phyloP scores from a whole-genome alignment of 1,284 basidiomycete species.

The Fistulina hepatica region DNA sequence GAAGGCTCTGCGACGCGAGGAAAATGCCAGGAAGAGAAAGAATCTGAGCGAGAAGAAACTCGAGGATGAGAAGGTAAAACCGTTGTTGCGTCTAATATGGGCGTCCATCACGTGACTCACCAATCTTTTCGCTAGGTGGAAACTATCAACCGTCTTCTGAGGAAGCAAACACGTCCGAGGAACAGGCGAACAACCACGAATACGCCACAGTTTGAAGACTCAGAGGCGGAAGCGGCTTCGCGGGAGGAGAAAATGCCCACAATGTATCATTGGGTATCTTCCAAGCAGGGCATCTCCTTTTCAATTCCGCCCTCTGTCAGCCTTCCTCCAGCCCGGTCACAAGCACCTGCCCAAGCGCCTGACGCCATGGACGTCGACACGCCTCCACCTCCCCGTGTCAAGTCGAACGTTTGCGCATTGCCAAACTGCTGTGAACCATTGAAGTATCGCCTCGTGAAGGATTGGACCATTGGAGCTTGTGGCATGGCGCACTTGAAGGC shows the following conservation, averaged over 20 bases:
- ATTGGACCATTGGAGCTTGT: conserved; percentile 1
- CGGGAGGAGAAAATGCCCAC: background rate
- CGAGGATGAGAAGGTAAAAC: conserved; percentile 13
- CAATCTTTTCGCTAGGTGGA: conserved; percentile 7
- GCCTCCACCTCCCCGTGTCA: background rate
- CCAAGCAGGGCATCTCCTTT: conserved; percentile 3
- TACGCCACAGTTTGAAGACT: conserved; percentile 2
- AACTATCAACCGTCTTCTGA: conserved; percentile 15
- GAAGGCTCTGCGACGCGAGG: conserved; percentile 13
- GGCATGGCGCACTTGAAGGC: background rate
- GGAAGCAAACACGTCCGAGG: conserved; percentile 11
- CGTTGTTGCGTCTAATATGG: background rate
- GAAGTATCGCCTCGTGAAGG: background rate
- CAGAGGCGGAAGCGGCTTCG: background rate
- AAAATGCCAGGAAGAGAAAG: conserved; percentile 14
- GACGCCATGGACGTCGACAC: background rate
- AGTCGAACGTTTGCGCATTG: conserved; percentile 1
- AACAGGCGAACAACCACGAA: conserved; percentile 3
- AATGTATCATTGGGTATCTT: conserved; percentile 15
- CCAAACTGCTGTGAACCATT: background rate
- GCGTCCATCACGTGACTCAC: background rate
- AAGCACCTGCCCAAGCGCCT: background rate
- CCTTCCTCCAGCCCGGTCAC: background rate
- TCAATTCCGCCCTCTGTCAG: background rate
- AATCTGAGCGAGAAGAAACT: conserved; percentile 14